These are phyloP conservation scores for Phaffomyces antillensis DNA, from an alignment of 805 yeast genomes.

Conservation along the genomic window DNA sequence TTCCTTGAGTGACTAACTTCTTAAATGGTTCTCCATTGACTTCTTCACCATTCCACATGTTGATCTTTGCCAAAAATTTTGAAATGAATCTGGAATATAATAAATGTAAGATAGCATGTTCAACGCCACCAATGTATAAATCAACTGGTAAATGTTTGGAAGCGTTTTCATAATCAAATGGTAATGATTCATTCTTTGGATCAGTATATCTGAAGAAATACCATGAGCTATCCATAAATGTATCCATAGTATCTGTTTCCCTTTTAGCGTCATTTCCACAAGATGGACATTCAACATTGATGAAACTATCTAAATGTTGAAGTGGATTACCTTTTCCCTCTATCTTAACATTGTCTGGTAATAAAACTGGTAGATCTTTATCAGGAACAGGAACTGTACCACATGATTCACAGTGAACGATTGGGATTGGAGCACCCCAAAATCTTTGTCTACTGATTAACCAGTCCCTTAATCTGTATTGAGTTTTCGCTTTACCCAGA, in stretches of 20 bases:
- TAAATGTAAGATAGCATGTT: slow-evolving; percentile 91
- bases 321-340: slow-evolving; percentile 61
- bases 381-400: slow-evolving; percentile 94
- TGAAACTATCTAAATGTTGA: slow-evolving; percentile 58
- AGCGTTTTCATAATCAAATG: slow-evolving; percentile 48
- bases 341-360: slow-evolving; percentile 53
- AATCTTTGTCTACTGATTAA: slow-evolving; percentile 87
- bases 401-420: slow-evolving; percentile 77
- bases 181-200: slow-evolving; percentile 47
- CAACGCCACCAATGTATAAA: slow-evolving; percentile 89
- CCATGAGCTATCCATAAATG: slow-evolving; percentile 98
- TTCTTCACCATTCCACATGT: slow-evolving; percentile 58
- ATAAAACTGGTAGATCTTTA: slow-evolving; percentile 68
- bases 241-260: slow-evolving; percentile 98
- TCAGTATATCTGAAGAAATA: slow-evolving; percentile 83
- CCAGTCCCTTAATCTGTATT: slow-evolving; percentile 84
- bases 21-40: slow-evolving; percentile 73
- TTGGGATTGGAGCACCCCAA: slow-evolving; percentile 99
- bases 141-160: slow-evolving; percentile 70
- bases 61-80: slow-evolving; percentile 64
- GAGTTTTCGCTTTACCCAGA: slow-evolving; percentile 42
- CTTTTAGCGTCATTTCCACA: slow-evolving; percentile 72
- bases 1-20: slow-evolving; percentile 85
- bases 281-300: slow-evolving; percentile 69
- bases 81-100: slow-evolving; percentile 81